Conservation (phyloP, 164 flowering plant species). For the Malania oleifera region DNA sequence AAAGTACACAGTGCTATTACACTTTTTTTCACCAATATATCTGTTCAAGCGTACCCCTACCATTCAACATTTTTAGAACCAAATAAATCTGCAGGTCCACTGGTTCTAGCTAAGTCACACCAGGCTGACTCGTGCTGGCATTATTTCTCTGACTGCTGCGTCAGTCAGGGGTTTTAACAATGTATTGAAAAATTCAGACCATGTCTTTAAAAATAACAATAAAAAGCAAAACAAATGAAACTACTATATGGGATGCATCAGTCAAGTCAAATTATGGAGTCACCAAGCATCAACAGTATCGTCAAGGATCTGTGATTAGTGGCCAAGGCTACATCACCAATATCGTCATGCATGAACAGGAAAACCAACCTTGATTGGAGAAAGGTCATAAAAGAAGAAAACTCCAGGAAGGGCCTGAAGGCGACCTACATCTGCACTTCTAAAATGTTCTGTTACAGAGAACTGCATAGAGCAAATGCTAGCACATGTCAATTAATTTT, state of each 20-base stretch:
- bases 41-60: no score
- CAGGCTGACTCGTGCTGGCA: no score
- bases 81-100: no score
- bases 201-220: no score
- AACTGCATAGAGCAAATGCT: conserved; percentile 42
- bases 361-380: conserved; percentile 70
- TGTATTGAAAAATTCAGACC: no score
- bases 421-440: conserved; percentile 45
- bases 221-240: not conserved
- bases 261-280: no score
- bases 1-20: no score
- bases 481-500: conserved; percentile 11
- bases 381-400: conserved; percentile 87
- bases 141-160: no score
- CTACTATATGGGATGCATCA: not conserved
- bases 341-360: not conserved
- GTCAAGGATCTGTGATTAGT: not conserved
- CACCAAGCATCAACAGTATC: not conserved
- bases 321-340: not conserved
- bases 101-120: no score
- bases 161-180: no score
- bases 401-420: conserved; percentile 74
- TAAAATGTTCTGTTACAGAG: conserved; percentile 86
- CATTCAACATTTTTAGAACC: no score
- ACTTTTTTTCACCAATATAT: no score